Evolutionary conservation across 495 filamentous ascomycete genomes (phyloP).

Genomic region (Achaetomiella virescens): DNA sequence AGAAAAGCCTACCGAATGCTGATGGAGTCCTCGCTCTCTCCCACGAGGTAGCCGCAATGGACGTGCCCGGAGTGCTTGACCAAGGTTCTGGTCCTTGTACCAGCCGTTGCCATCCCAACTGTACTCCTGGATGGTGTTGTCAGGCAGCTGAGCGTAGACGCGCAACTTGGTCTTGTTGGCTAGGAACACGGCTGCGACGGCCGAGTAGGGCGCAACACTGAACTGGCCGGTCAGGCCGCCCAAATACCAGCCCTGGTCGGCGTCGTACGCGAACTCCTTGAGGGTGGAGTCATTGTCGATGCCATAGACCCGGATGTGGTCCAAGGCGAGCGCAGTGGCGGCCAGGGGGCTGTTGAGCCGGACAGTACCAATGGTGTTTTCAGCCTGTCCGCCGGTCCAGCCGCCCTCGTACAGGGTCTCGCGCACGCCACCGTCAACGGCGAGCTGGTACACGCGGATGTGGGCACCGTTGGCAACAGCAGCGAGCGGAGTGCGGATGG

Average conservation of each 20-base stretch:
- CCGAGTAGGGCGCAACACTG: conserved; percentile 4
- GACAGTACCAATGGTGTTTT: not conserved
- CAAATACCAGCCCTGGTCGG: conserved; percentile 1
- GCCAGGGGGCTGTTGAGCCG: conserved; percentile 2
- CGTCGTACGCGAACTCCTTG: not conserved
- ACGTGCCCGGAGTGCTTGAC: not conserved
- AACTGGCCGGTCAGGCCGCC: not conserved
- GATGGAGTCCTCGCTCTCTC: not conserved
- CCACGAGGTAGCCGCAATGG: conserved; percentile 4
- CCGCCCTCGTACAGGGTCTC: too few relatives aligned
- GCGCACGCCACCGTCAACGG: too few relatives aligned
- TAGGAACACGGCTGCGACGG: conserved; percentile 5
- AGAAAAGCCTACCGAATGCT: conserved; percentile 3
- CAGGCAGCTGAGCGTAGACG: not conserved
- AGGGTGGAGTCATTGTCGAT: not conserved
- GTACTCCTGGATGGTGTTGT: conserved; percentile 9
- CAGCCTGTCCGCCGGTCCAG: too few relatives aligned
- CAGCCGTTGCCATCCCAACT: conserved; percentile 1
- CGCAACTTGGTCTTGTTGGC: not conserved
- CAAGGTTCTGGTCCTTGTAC: not conserved
- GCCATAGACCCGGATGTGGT: conserved; percentile 3
- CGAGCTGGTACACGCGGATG: conserved; percentile 8
- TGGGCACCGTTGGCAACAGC: not conserved
- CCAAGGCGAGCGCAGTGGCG: not conserved
- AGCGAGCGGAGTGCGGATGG: conserved; percentile 6